phyloP scores from a whole-genome alignment of 371 early-diverging fungal genomes.

The Saksenaea vasiformis region DNA sequence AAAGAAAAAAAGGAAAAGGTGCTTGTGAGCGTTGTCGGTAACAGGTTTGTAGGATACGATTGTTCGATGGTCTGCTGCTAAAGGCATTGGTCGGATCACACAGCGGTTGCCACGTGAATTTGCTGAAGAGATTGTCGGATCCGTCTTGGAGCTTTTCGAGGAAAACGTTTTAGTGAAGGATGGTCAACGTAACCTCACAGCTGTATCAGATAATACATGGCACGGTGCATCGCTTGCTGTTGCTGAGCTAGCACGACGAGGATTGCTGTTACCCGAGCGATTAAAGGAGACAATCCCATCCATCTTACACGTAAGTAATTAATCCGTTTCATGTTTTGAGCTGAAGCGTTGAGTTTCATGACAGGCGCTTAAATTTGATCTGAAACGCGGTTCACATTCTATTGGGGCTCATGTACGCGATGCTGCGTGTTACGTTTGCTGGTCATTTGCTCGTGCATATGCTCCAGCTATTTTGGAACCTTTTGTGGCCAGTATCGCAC shows the following conservation, averaged over 20 bases:
- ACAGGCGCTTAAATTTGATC: constrained; percentile 86
- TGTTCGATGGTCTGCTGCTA: constrained; percentile 95
- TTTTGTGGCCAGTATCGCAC: constrained; percentile 66
- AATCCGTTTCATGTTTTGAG: background rate
- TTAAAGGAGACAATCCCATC: constrained; percentile 76
- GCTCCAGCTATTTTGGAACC: constrained; percentile 68
- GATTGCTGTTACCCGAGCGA: constrained; percentile 73
- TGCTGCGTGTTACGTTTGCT: constrained; percentile 94
- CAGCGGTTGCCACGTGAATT: constrained; percentile 79
- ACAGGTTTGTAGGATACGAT: constrained; percentile 77
- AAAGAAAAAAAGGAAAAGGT: too few relatives aligned
- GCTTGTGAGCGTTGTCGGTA: background rate
- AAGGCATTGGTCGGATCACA: constrained; percentile 89
- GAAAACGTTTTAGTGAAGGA: constrained; percentile 59
- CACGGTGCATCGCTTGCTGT: constrained; percentile 93
- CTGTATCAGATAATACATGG: constrained; percentile 90
- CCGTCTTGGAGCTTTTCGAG: constrained; percentile 73
- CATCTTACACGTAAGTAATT: constrained; percentile 63
- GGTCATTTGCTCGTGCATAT: constrained; percentile 96
- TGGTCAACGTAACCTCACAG: constrained; percentile 66
- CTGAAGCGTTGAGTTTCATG: background rate
- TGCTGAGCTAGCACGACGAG: constrained; percentile 90
- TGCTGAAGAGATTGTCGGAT: constrained; percentile 80
- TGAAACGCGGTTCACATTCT: constrained; percentile 83
- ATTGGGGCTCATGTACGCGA: constrained; percentile 96